Conservation (phyloP, 176 grass and related monocot species). For the Pontederia crassipes region DNA sequence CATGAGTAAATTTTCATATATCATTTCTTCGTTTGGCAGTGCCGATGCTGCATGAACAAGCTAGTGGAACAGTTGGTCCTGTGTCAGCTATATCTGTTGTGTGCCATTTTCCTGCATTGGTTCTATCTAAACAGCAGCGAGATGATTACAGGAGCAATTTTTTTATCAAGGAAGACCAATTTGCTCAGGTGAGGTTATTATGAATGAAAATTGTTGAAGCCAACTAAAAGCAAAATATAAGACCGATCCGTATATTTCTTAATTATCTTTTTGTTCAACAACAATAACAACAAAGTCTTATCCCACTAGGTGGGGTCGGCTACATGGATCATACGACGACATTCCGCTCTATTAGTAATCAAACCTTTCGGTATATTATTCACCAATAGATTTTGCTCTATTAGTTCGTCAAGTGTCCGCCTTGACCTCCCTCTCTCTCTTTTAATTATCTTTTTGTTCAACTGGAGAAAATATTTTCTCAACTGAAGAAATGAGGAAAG, state of each 20-base stretch:
- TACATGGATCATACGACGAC: no score
- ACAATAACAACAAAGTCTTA: no score
- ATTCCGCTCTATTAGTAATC: no score
- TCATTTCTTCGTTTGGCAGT: conserved; percentile 17
- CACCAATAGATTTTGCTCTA: no score
- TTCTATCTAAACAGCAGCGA: conserved; percentile 30
- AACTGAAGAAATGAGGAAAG: no score
- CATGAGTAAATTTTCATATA: not conserved
- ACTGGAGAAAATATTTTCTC: no score
- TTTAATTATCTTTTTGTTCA: not conserved
- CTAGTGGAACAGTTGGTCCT: conserved; percentile 1
- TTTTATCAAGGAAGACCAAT: conserved; percentile 37
- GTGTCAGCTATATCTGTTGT: conserved; percentile 10
- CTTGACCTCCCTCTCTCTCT: no score
- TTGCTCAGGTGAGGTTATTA: conserved; percentile 35
- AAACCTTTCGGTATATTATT: no score
- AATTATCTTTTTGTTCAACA: not conserved
- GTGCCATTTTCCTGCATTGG: conserved; percentile 37
- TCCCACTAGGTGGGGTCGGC: no score
- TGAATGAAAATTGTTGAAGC: conserved; percentile 7
- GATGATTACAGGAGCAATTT: conserved; percentile 18
- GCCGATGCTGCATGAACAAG: conserved; percentile 32
- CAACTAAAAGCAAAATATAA: no score
- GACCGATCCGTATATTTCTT: not conserved
- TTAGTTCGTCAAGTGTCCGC: no score